phyloP scores from a whole-genome alignment of 208 protist genomes.

The Acanthamoeba royreba region DNA sequence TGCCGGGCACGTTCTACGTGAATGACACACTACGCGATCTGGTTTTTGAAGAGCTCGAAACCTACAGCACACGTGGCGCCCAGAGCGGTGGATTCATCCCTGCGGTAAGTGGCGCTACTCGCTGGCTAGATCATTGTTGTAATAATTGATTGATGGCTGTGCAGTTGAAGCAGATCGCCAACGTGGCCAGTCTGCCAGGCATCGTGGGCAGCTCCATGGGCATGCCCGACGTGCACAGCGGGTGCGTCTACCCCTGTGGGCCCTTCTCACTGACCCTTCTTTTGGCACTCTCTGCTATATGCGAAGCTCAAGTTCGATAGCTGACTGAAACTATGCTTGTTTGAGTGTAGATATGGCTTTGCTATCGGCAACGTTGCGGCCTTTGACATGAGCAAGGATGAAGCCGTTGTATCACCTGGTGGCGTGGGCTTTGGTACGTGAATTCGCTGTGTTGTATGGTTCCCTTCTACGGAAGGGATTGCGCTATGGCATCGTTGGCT shows the following conservation, averaged over 20 bases:
- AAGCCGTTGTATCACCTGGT: conserved; percentile 85
- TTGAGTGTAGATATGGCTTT: conserved; percentile 82
- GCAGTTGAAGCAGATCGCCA: conserved; percentile 79
- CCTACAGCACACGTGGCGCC: not conserved
- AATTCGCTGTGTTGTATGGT: not conserved
- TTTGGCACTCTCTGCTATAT: not conserved
- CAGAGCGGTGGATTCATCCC: conserved; percentile 78
- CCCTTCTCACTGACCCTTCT: not conserved
- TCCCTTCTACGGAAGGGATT: not conserved
- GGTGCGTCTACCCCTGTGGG: conserved; percentile 15
- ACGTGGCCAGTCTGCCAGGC: conserved; percentile 87
- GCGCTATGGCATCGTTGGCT: not conserved
- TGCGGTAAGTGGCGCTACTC: conserved; percentile 57
- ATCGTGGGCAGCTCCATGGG: conserved; percentile 83
- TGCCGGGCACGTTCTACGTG: conserved; percentile 77
- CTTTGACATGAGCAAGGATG: conserved; percentile 85
- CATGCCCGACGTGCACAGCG: conserved; percentile 88
- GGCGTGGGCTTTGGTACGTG: conserved; percentile 48
- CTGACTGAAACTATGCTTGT: not conserved
- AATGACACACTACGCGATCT: conserved; percentile 73
- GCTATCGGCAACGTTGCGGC: conserved; percentile 91
- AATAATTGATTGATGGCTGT: too few species aligned
- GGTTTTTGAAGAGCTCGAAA: conserved; percentile 79
- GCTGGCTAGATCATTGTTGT: not conserved
- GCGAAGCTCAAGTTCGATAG: not conserved